Conservation (phyloP, 768 basidiomycete genomes). For the Rickenella mellea region DNA sequence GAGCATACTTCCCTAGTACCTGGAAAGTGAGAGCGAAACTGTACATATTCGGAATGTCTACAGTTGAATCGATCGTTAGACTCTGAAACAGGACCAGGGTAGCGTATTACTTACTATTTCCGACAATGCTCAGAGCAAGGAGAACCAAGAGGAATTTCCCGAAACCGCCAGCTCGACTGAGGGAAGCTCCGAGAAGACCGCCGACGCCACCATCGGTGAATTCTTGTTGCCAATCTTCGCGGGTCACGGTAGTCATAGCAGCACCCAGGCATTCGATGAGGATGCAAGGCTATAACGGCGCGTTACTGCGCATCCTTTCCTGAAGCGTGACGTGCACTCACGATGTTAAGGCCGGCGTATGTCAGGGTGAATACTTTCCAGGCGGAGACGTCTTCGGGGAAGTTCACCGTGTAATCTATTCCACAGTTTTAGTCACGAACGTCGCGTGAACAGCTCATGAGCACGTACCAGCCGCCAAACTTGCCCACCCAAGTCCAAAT, state of each 20-base stretch:
- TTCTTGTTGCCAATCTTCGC: conserved; percentile 25
- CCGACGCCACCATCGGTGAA: conserved; percentile 31
- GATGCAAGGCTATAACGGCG: conserved; percentile 18
- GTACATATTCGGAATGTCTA: conserved; percentile 38
- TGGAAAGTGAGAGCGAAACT: conserved; percentile 36
- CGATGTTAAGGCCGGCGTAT: conserved; percentile 23
- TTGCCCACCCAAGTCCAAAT: conserved; percentile 31
- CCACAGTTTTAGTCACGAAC: background rate
- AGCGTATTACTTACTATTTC: conserved; percentile 27
- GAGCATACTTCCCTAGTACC: conserved; percentile 30
- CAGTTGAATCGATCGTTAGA: conserved; percentile 1
- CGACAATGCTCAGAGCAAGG: conserved; percentile 34
- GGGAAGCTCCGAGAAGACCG: conserved; percentile 32
- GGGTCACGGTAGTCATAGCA: conserved; percentile 28
- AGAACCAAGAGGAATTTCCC: conserved; percentile 38
- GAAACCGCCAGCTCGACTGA: conserved; percentile 28
- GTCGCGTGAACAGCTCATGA: background rate
- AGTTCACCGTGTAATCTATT: conserved; percentile 35
- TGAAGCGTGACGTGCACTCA: no score
- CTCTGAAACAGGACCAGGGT: background rate
- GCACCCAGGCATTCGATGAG: conserved; percentile 39
- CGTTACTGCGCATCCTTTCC: no score
- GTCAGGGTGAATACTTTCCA: conserved; percentile 31
- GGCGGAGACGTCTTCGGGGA: conserved; percentile 23
- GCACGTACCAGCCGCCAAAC: conserved; percentile 25